A percentile compares a stretch with the other conserved stretches of the same genome.
These are phyloP conservation scores for Fragaria nilgerrensis DNA, from an alignment of 306 rosid species.

Conservation along the genomic window DNA sequence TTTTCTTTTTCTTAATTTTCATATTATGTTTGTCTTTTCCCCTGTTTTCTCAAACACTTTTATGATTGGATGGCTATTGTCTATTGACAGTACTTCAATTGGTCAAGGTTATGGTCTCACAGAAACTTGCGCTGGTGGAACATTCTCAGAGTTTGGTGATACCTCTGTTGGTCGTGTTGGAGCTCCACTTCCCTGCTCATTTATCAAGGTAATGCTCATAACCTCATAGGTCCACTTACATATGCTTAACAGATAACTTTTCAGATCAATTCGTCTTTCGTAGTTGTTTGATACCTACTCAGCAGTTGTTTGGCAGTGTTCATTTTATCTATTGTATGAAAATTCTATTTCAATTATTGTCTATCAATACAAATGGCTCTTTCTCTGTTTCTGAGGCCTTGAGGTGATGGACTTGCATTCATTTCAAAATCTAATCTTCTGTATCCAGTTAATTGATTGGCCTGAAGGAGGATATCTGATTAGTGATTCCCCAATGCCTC, in stretches of 20 bases:
- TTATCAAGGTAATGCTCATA: conserved; percentile 56
- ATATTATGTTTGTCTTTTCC: not conserved
- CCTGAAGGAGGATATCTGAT: conserved; percentile 84
- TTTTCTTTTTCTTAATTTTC: not conserved
- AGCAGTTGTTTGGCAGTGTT: conserved; percentile 1
- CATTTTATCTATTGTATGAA: not conserved
- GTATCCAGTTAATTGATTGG: conserved; percentile 80
- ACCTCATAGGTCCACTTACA: not conserved
- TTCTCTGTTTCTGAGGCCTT: not conserved
- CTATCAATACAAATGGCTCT: not conserved
- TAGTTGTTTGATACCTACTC: not conserved
- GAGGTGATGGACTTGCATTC: not conserved
- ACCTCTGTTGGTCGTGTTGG: conserved; percentile 91
- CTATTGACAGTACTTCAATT: conserved; percentile 72
- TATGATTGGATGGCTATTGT: conserved; percentile 30
- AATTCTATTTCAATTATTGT: not conserved
- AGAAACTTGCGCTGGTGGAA: conserved; percentile 92
- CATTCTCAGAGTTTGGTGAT: conserved; percentile 90
- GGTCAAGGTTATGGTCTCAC: conserved; percentile 99
- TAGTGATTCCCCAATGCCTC: conserved; percentile 73
- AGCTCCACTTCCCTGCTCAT: conserved; percentile 96
- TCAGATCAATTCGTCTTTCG: not conserved
- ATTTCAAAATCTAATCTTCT: conserved; percentile 27
- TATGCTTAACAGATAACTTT: conserved; percentile 11
- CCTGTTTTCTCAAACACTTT: conserved; percentile 3